Conservation (phyloP, 75 land plant species). For the Cunninghamia lanceolata region DNA sequence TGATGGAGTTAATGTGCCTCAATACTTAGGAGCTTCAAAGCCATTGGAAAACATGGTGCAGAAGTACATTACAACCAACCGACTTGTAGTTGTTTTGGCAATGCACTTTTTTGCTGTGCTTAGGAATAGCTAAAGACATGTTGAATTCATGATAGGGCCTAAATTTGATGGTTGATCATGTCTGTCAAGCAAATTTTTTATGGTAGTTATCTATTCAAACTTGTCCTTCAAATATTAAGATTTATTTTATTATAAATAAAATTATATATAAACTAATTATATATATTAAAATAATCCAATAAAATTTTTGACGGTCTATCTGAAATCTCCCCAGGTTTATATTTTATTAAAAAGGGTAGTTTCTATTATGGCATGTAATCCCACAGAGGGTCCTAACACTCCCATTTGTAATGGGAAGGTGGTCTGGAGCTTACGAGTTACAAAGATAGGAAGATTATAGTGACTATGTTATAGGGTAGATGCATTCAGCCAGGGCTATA, state of each 20-base stretch:
- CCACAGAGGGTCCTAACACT: too few relatives aligned
- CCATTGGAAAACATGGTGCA: neutral
- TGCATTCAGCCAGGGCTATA: neutral
- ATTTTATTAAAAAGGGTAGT: too few relatives aligned
- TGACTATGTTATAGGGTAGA: neutral
- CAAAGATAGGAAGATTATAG: neutral
- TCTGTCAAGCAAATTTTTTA: too few relatives aligned
- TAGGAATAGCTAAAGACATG: neutral
- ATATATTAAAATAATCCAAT: too few relatives aligned
- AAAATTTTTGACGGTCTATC: too few relatives aligned
- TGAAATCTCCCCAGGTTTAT: too few relatives aligned
- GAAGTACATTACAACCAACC: neutral
- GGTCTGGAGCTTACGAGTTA: neutral
- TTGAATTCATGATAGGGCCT: neutral
- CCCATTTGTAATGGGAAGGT: neutral
- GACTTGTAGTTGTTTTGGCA: neutral
- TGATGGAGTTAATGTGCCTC: neutral
- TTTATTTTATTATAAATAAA: too few relatives aligned
- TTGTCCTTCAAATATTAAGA: too few relatives aligned
- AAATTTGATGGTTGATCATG: too few relatives aligned
- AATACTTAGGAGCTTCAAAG: neutral
- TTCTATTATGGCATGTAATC: too few relatives aligned
- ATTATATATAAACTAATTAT: too few relatives aligned
- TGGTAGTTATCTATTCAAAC: too few relatives aligned
- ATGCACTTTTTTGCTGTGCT: neutral